Conservation (phyloP, 164 flowering plant species). For the Annona squamosa region DNA sequence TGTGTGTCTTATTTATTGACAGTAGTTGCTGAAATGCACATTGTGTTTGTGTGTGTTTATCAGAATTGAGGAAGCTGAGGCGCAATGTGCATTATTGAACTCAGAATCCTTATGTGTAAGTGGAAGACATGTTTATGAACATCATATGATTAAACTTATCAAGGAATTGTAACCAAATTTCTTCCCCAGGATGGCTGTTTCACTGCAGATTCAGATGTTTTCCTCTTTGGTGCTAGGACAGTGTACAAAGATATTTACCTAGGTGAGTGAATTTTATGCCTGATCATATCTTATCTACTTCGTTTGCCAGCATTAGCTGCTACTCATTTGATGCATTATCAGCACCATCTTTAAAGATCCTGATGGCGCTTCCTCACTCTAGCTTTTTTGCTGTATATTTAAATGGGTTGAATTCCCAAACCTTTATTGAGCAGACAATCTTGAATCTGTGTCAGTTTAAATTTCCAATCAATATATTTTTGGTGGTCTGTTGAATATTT, state of each 20-base stretch:
- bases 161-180: not conserved
- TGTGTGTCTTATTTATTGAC: not conserved
- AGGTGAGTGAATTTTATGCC: slow-evolving; percentile 39
- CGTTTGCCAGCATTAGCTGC: not conserved
- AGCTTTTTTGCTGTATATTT: too few species aligned
- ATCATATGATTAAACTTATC: not conserved
- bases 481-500: not conserved
- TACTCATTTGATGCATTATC: not conserved
- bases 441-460: not conserved
- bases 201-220: slow-evolving; percentile 84
- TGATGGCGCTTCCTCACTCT: too few species aligned
- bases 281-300: not conserved
- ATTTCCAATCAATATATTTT: not conserved
- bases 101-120: slow-evolving; percentile 80
- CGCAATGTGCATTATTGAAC: slow-evolving; percentile 87
- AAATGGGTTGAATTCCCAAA: not conserved
- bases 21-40: not conserved
- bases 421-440: not conserved
- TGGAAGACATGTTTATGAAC: not conserved
- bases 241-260: slow-evolving; percentile 90
- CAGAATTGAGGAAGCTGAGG: slow-evolving; percentile 96
- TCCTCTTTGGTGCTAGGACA: slow-evolving; percentile 93
- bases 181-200: slow-evolving; percentile 87
- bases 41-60: not conserved
- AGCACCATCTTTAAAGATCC: too few species aligned